These are phyloP conservation scores for Trichoderma orchidacearum DNA, from an alignment of 495 filamentous ascomycete genomes.

Conservation along the genomic window DNA sequence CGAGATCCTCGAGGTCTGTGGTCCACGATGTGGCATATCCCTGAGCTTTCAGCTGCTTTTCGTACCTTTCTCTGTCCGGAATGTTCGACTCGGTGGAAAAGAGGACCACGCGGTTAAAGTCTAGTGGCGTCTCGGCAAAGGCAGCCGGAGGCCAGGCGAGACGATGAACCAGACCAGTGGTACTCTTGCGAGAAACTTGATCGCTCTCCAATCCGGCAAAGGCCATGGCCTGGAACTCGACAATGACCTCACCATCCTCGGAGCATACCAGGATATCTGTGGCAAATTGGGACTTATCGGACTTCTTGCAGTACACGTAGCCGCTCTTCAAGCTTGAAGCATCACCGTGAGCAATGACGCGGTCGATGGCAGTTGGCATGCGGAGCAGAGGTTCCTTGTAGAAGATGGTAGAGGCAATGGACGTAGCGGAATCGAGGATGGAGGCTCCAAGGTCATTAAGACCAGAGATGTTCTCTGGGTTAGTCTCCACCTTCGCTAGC, in stretches of 20 bases:
- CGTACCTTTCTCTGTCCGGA: too few relatives aligned
- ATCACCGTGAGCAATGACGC: neutral
- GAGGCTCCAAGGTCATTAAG: conserved; percentile 15
- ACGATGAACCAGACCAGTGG: neutral
- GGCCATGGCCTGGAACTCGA: neutral
- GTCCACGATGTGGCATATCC: too few relatives aligned
- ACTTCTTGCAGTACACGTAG: neutral
- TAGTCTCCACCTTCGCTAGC: conserved; percentile 25
- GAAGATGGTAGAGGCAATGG: conserved; percentile 31
- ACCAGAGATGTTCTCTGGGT: conserved; percentile 6
- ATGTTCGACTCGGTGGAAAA: too few relatives aligned
- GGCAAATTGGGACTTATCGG: neutral
- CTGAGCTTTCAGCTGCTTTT: too few relatives aligned
- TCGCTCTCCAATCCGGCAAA: neutral
- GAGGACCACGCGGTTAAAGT: neutral
- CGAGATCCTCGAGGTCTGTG: too few relatives aligned
- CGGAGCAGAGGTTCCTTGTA: conserved; percentile 24
- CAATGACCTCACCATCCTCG: neutral
- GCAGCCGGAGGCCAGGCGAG: neutral
- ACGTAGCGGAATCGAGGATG: conserved; percentile 31
- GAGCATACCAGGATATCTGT: neutral
- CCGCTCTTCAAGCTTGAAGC: neutral
- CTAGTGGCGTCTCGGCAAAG: neutral
- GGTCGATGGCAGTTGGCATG: conserved; percentile 24
- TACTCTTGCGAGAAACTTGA: neutral